Percentiles rank a stretch among this genome's conserved stretches.
Conservation (phyloP, 2,329 filamentous ascomycete species). For the Cercospora zeina region DNA sequence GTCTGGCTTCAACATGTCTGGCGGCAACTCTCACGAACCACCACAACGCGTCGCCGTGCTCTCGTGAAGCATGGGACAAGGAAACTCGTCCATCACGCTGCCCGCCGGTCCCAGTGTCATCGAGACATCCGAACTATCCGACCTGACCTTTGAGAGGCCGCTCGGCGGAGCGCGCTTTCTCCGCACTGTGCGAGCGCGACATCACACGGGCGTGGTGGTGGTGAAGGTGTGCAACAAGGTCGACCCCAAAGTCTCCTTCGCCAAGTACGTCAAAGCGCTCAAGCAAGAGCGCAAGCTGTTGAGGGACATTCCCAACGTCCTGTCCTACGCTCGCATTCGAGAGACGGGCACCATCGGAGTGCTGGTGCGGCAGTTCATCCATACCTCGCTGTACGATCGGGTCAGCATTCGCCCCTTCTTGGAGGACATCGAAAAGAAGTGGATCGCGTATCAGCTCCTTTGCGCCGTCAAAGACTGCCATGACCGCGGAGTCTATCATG, state of each 20-base stretch:
- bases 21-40: not conserved
- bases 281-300: slow-evolving; percentile 80
- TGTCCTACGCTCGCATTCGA: slow-evolving; percentile 85
- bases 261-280: slow-evolving; percentile 74
- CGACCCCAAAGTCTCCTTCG: slow-evolving; percentile 76
- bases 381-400: slow-evolving; percentile 95
- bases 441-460: slow-evolving; percentile 92
- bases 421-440: slow-evolving; percentile 98
- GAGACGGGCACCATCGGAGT: slow-evolving; percentile 92
- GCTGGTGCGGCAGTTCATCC: slow-evolving; percentile 89
- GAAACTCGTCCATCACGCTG: slow-evolving; percentile 82
- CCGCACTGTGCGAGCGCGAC: slow-evolving; percentile 89
- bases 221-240: slow-evolving; percentile 90
- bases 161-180: slow-evolving; percentile 92
- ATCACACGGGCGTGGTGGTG: slow-evolving; percentile 86
- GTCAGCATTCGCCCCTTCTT: slow-evolving; percentile 94
- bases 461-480: slow-evolving; percentile 93
- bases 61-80: slow-evolving; percentile 81
- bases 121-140: slow-evolving; percentile 86
- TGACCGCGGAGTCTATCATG: slow-evolving; percentile 83
- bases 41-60: not conserved
- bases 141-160: slow-evolving; percentile 87
- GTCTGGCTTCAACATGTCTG: slow-evolving; percentile 8
- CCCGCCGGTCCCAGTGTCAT: slow-evolving; percentile 90
- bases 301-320: slow-evolving; percentile 81